Evolutionary conservation across 345 rosid species (phyloP), one percentile per base, ranked within the genome.

Genomic region (Moringa oleifera): DNA sequence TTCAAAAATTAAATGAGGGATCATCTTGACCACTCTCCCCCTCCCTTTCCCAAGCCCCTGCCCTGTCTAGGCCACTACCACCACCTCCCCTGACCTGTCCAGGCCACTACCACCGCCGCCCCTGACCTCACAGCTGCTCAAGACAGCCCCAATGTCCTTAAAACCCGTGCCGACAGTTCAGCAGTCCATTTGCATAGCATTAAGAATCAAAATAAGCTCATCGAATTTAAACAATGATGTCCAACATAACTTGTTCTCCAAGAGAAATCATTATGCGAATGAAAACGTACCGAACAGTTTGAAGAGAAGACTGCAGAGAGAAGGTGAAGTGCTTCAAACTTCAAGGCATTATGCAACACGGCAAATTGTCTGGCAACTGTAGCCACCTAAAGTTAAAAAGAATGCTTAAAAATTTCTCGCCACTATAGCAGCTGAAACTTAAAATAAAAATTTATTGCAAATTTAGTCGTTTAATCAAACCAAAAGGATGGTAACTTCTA

Each of bases 271-370:
- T 15, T 41, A 41, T 41, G 47, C 31, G 41, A 58, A 16, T 57
- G 46, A 62, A 65, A 21, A 45, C 81, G 66, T 73, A 85, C 98
- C 59, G 74, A 70, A 69, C 66, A 73, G 28, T 87, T 71, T 13
- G 93, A 85, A 36, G 81, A 82, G 77, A 86, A 80, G 65, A 93
- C 75, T 58, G 81, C 77, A 37, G 89, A 86, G 36, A 93, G 85
- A n/a, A 93, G 58, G 62, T 83, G 91, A 67, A 93, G 91, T 33
- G 84, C 87, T 69, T 88, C 94, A 63, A 93, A 90, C 83, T 90
- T 93, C 68, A 87, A 59, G 18, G 85, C 80, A 78, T 77, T 84
- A 74, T 90, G 97, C 70, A 86, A 75, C 20, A 88, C 78, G 23
- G 91, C 90, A 86, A 93, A 93, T 62, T 86, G 91, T 64, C 91